phyloP scores from a whole-genome alignment of 1,284 basidiomycete genomes.

The Apiotrichum gamsii region DNA sequence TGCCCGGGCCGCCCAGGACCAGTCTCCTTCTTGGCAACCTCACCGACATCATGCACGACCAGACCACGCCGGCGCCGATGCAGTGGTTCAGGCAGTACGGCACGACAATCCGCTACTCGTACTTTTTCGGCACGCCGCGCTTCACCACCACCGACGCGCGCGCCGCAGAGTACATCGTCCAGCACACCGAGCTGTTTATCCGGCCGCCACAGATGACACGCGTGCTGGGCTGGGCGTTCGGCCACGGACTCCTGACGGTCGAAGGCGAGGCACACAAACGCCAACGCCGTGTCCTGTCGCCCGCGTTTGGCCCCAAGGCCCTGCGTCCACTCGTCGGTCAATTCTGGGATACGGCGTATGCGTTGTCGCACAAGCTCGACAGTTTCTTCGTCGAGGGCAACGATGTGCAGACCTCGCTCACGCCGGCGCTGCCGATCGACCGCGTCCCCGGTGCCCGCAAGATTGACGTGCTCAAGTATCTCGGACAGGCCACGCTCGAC shows the following conservation, averaged over 20 bases:
- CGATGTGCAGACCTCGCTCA: conserved; percentile 5
- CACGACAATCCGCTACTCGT: conserved; percentile 17
- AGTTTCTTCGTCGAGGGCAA: conserved; percentile 58
- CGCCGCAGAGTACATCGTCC: conserved; percentile 58
- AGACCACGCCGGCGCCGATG: conserved; percentile 8
- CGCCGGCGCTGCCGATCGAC: conserved; percentile 11
- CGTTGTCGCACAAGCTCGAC: conserved; percentile 54
- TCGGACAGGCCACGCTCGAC: conserved; percentile 58
- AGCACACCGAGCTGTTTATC: conserved; percentile 57
- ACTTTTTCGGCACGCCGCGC: conserved; percentile 31
- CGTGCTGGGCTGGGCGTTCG: neutral
- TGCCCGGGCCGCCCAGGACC: conserved; percentile 16
- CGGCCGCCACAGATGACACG: conserved; percentile 54
- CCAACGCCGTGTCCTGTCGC: conserved; percentile 50
- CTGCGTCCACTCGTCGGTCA: conserved; percentile 52
- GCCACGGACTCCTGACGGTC: conserved; percentile 26
- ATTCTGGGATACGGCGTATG: conserved; percentile 58
- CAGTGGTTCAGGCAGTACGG: conserved; percentile 27
- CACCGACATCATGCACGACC: conserved; percentile 13
- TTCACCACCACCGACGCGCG: conserved; percentile 58
- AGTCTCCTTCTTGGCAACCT: conserved; percentile 20
- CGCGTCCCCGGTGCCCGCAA: conserved; percentile 1
- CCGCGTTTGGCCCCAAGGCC: conserved; percentile 44
- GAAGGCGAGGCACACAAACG: conserved; percentile 52
- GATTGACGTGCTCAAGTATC: conserved; percentile 56